Percentiles rank a stretch among this genome's conserved stretches.
These are phyloP conservation scores for Betula pendula DNA, from an alignment of 306 rosid species.

Conservation along the genomic window DNA sequence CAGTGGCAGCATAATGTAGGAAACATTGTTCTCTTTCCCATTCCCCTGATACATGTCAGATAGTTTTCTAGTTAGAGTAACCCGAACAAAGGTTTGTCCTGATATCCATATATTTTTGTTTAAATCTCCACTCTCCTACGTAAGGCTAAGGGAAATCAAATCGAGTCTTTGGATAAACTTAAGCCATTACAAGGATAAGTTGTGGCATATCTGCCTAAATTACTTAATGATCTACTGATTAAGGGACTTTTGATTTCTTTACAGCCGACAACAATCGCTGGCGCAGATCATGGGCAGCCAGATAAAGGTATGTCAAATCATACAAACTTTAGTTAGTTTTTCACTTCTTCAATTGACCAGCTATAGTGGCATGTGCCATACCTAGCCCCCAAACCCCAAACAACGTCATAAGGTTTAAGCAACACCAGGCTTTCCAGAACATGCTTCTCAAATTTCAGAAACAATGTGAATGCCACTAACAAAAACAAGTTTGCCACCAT, in stretches of 20 bases:
- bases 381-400: not conserved
- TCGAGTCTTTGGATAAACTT: not conserved
- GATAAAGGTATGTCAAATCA: not conserved
- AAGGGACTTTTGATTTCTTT: not conserved
- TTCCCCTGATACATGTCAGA: not conserved
- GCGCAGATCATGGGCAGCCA: not conserved
- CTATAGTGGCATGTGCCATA: not conserved
- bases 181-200: not conserved
- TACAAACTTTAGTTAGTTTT: not conserved
- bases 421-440: not conserved
- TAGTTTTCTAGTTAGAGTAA: not conserved
- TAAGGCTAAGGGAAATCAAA: not conserved
- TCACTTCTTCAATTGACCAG: not conserved
- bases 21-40: not conserved
- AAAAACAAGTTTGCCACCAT: not conserved
- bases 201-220: not conserved
- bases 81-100: not conserved
- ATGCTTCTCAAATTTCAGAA: constrained; percentile 1
- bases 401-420: not conserved
- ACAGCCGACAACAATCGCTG: not conserved
- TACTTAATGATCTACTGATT: not conserved
- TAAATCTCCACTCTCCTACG: not conserved
- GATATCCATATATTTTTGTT: not conserved
- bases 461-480: not conserved
- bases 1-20: not conserved